Conservation (phyloP, 495 filamentous ascomycete species). For the Annulohypoxylon bovei region DNA sequence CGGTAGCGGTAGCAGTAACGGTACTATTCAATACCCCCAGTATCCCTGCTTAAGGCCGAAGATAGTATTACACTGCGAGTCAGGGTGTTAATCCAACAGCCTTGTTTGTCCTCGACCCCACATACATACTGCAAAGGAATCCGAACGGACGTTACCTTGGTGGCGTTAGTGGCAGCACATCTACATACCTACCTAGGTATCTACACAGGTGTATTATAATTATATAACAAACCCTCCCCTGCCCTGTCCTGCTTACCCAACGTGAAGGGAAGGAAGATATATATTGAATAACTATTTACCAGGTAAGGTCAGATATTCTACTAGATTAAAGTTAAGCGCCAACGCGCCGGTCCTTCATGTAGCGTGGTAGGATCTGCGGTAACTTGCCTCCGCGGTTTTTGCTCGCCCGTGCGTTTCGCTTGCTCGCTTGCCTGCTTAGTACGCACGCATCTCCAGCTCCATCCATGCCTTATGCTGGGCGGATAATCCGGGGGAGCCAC, state of each 20-base stretch:
- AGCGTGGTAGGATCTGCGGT: neutral
- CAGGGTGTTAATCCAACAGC: neutral
- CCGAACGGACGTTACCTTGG: constrained; percentile 7
- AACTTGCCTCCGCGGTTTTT: neutral
- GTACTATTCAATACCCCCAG: neutral
- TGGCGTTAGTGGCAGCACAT: constrained; percentile 12
- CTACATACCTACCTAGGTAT: neutral
- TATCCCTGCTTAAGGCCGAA: neutral
- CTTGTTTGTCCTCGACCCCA: neutral
- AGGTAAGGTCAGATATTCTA: neutral
- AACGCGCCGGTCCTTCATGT: neutral
- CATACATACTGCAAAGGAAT: constrained; percentile 6
- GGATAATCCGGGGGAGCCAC: constrained; percentile 1
- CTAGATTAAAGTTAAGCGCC: neutral
- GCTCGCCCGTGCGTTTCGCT: neutral
- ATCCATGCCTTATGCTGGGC: neutral
- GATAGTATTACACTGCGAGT: neutral
- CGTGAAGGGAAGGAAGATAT: neutral
- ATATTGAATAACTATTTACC: neutral
- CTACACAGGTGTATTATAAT: neutral
- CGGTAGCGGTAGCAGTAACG: neutral
- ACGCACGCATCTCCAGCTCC: neutral
- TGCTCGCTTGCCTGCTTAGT: constrained; percentile 4
- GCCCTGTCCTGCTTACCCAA: too few species aligned
- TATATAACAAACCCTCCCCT: neutral